These are phyloP conservation scores for Rubroshorea leprosula DNA, from an alignment of 345 rosid genomes.

Conservation along the genomic window DNA sequence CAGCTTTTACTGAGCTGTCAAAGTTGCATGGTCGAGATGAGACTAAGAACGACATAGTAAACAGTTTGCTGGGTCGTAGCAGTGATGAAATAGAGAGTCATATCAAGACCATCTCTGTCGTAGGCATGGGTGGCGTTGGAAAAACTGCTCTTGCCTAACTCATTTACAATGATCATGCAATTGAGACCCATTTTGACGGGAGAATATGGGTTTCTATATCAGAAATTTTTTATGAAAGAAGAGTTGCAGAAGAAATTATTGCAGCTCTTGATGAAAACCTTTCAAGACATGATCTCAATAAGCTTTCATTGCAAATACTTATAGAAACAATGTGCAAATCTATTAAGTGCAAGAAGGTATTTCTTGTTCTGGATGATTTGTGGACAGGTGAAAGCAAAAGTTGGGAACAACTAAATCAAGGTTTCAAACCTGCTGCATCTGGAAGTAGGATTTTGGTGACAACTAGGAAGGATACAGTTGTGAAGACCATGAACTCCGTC, in stretches of 20 bases:
- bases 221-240: conserved; percentile 8
- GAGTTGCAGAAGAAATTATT: conserved; percentile 8
- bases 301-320: neutral
- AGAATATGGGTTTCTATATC: conserved; percentile 23
- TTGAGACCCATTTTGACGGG: conserved; percentile 5
- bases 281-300: neutral
- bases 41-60: neutral
- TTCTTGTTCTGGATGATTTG: conserved; percentile 23
- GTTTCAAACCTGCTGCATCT: neutral
- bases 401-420: conserved; percentile 11
- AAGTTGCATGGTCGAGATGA: conserved; percentile 10
- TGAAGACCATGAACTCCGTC: neutral
- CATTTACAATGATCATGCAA: conserved; percentile 6
- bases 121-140: conserved; percentile 21
- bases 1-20: neutral
- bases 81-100: neutral
- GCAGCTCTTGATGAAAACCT: neutral
- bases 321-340: too few species aligned
- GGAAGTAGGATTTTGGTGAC: conserved; percentile 20
- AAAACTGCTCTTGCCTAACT: conserved; percentile 18
- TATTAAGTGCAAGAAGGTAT: neutral
- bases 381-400: conserved; percentile 10
- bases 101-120: conserved; percentile 2
- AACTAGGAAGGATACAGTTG: conserved; percentile 7
- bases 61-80: conserved; percentile 3